Percentiles rank a stretch among this genome's conserved stretches.
phyloP scores from a whole-genome alignment of 805 yeast genomes.

The Debaryomyces prosopidis region DNA sequence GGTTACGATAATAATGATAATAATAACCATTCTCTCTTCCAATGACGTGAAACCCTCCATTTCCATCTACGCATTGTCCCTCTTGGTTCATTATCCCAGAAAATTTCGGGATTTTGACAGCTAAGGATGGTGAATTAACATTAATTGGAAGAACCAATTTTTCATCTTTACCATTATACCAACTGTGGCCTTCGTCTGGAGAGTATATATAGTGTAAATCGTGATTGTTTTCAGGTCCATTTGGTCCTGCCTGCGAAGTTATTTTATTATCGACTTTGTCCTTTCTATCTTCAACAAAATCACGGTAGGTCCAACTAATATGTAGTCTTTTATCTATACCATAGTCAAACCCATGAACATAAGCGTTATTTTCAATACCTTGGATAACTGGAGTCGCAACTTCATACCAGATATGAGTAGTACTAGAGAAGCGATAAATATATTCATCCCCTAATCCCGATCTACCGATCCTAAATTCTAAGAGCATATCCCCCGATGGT shows the following conservation, averaged over 20 bases:
- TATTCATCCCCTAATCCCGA: slow-evolving; percentile 19
- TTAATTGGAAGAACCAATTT: slow-evolving; percentile 9
- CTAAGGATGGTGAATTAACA: neutral
- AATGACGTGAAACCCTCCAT: slow-evolving; percentile 14
- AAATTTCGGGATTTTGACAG: slow-evolving; percentile 6
- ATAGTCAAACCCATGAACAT: slow-evolving; percentile 16
- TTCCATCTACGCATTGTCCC: slow-evolving; percentile 14
- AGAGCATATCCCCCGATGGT: slow-evolving; percentile 10
- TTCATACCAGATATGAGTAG: slow-evolving; percentile 8
- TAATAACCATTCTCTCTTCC: slow-evolving; percentile 14
- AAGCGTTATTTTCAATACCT: slow-evolving; percentile 16
- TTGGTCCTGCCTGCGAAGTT: slow-evolving; percentile 16
- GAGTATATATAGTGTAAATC: slow-evolving; percentile 17
- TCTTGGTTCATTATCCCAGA: slow-evolving; percentile 21
- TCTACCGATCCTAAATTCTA: slow-evolving; percentile 13
- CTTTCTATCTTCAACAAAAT: slow-evolving; percentile 14
- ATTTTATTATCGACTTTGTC: neutral
- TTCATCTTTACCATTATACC: slow-evolving; percentile 11
- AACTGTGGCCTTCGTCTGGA: slow-evolving; percentile 15
- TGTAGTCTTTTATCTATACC: slow-evolving; percentile 7
- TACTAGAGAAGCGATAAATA: slow-evolving; percentile 8
- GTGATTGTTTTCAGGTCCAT: slow-evolving; percentile 21
- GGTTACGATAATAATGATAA: slow-evolving; percentile 10
- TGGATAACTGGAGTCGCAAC: slow-evolving; percentile 10
- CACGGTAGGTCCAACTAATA: slow-evolving; percentile 18